These are phyloP conservation scores for Wickerhamiella cacticola DNA, from an alignment of 805 yeast species.

Conservation along the genomic window DNA sequence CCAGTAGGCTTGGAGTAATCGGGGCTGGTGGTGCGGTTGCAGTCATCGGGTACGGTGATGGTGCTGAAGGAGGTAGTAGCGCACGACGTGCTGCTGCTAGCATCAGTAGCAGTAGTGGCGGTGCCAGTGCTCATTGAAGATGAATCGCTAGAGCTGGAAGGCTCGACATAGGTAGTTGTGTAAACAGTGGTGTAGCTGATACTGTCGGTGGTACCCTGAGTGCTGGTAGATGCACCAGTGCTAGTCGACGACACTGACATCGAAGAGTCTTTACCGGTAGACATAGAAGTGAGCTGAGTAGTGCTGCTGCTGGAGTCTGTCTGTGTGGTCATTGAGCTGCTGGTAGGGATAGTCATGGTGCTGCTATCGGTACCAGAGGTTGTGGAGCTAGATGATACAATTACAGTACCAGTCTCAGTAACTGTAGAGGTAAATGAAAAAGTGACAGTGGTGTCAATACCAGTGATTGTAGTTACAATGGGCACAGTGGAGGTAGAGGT, in stretches of 20 bases:
- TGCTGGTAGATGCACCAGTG: too few species aligned
- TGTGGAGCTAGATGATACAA: neutral
- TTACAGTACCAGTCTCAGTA: neutral
- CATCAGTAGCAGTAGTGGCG: neutral
- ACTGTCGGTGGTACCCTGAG: neutral
- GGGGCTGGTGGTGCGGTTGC: neutral
- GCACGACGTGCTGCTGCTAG: neutral
- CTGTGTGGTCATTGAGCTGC: neutral
- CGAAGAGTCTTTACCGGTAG: neutral
- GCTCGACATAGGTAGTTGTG: constrained; percentile 1
- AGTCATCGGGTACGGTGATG: neutral
- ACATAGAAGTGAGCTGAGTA: neutral
- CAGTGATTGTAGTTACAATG: neutral
- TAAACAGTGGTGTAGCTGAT: neutral
- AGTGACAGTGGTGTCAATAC: neutral
- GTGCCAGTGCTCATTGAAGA: neutral
- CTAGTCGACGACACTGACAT: neutral
- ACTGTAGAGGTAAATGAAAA: neutral
- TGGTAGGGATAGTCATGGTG: neutral
- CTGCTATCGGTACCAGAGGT: neutral
- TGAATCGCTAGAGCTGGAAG: neutral
- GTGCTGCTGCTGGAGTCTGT: constrained; percentile 1
- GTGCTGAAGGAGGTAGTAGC: neutral
- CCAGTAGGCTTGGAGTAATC: neutral
- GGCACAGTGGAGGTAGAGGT: neutral